Evolutionary conservation across 306 rosid genomes (phyloP).

Genomic region (Aeschynomene evenia): DNA sequence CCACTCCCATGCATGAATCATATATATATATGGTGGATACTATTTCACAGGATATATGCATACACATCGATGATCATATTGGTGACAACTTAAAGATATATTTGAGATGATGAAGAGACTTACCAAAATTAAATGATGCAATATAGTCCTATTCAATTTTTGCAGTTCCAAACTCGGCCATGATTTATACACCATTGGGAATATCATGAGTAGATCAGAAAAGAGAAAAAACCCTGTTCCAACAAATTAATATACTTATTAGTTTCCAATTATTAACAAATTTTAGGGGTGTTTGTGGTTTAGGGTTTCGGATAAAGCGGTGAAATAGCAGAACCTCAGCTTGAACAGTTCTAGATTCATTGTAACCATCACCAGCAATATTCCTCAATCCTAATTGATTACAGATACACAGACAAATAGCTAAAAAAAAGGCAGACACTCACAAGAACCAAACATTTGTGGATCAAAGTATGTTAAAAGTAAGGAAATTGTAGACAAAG

Average conservation of each 20-base stretch:
- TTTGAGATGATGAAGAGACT: background rate
- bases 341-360: no score
- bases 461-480: background rate
- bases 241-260: background rate
- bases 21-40: background rate
- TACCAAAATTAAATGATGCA: slow-evolving; percentile 26
- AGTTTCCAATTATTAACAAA: background rate
- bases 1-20: background rate
- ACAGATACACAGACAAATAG: no score
- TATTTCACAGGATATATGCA: background rate
- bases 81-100: background rate
- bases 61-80: background rate
- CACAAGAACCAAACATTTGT: background rate
- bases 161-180: background rate
- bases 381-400: no score
- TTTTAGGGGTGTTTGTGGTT: no score
- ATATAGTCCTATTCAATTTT: background rate
- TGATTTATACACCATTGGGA: background rate
- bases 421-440: background rate
- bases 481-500: no score
- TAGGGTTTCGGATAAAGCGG: background rate
- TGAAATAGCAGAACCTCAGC: no score
- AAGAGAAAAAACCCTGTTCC: background rate
- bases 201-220: background rate
- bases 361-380: background rate